These are phyloP conservation scores for Emiliania huxleyi DNA, from an alignment of 78 protist genomes.

Conservation along the genomic window DNA sequence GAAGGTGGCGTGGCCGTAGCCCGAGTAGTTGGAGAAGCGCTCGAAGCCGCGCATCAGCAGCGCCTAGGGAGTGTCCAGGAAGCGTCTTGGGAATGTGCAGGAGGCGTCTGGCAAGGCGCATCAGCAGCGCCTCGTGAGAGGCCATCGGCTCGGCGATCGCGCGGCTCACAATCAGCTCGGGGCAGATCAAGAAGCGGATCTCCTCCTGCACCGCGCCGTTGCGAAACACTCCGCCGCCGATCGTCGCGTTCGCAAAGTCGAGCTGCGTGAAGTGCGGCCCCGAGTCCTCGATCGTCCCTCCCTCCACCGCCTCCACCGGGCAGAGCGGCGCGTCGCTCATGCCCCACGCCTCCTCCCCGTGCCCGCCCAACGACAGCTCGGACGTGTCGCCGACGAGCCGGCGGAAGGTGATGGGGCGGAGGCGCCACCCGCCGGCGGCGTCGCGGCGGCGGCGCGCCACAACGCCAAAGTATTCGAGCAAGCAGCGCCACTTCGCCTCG, in stretches of 20 bases:
- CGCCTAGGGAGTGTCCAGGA: conserved; percentile 61
- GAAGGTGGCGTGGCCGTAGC: background rate
- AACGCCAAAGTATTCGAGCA: background rate
- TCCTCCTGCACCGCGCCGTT: conserved; percentile 83
- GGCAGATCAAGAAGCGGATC: conserved; percentile 66
- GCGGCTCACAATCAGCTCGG: conserved; percentile 59
- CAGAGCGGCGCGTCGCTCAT: background rate
- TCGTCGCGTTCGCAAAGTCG: conserved; percentile 76
- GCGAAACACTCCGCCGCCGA: conserved; percentile 83
- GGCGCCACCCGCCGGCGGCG: background rate
- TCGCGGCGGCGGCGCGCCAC: background rate
- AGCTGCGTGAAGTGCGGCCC: conserved; percentile 38
- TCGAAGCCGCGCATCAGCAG: conserved; percentile 64
- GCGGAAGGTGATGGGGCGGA: background rate
- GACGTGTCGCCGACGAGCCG: background rate
- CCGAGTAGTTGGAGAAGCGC: conserved; percentile 51
- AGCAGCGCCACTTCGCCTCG: background rate
- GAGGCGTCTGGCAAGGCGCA: too few relatives aligned
- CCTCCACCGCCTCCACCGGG: background rate
- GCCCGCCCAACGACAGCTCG: background rate
- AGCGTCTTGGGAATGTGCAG: too few relatives aligned
- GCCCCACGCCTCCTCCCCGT: background rate
- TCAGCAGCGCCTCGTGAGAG: conserved; percentile 62
- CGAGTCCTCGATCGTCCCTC: background rate
- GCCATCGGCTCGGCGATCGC: conserved; percentile 42